Conservation (phyloP, 176 grass and related monocot species). For the Avena insularis region DNA sequence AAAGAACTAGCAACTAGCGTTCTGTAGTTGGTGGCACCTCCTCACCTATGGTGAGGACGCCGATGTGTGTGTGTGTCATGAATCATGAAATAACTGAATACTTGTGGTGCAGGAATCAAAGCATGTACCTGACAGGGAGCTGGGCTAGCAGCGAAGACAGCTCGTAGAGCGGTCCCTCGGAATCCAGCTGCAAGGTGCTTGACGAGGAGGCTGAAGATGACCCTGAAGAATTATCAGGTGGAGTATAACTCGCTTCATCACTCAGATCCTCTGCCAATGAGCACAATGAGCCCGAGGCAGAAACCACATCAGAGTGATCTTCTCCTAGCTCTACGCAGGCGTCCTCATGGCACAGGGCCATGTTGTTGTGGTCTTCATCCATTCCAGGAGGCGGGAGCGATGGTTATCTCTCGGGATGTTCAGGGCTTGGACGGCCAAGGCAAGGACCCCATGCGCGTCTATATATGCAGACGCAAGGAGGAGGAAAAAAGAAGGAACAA, state of each 20-base stretch:
- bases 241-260: constrained; percentile 41
- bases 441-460: neutral
- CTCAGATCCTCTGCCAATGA: constrained; percentile 38
- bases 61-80: no score
- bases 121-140: constrained; percentile 58
- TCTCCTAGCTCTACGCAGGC: neutral
- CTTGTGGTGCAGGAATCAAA: neutral
- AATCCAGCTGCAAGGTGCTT: constrained; percentile 42
- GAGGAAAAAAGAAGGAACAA: neutral
- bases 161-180: constrained; percentile 41
- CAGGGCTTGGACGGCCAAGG: constrained; percentile 35
- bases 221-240: neutral
- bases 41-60: no score
- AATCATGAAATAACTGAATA: neutral
- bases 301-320: neutral
- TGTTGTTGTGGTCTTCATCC: constrained; percentile 26
- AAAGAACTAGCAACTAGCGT: constrained; percentile 3
- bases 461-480: constrained; percentile 37
- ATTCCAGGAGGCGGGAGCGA: constrained; percentile 36
- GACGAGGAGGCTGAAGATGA: constrained; percentile 22
- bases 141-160: constrained; percentile 53
- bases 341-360: neutral
- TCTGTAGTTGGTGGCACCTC: no score
- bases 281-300: constrained; percentile 31
- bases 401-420: constrained; percentile 27